phyloP scores from a whole-genome alignment of 2,329 filamentous ascomycete species.

The Penicillium sp. region DNA sequence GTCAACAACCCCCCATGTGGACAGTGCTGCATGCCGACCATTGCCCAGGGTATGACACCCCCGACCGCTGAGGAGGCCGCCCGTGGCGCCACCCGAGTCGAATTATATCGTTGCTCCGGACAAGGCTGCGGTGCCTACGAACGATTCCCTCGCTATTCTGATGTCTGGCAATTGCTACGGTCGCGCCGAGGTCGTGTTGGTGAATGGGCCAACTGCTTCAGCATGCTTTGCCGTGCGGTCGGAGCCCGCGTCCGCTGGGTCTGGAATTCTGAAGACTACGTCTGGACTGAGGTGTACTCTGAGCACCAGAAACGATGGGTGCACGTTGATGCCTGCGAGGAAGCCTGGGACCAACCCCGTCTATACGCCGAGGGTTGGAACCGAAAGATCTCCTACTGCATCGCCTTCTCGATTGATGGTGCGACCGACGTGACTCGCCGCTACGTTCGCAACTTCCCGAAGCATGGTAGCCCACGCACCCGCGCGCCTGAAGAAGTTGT shows the following conservation, averaged over 20 bases:
- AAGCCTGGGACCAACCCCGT: slow-evolving; percentile 89
- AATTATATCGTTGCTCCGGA: slow-evolving; percentile 84
- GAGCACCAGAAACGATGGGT: slow-evolving; percentile 91
- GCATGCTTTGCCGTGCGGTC: slow-evolving; percentile 92
- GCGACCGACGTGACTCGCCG: slow-evolving; percentile 66
- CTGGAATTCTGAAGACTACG: slow-evolving; percentile 96
- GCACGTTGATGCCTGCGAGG: slow-evolving; percentile 94
- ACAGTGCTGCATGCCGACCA: slow-evolving; percentile 76
- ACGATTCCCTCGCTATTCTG: slow-evolving; percentile 89
- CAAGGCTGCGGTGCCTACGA: slow-evolving; percentile 73
- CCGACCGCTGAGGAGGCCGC: slow-evolving; percentile 87
- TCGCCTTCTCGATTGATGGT: slow-evolving; percentile 91
- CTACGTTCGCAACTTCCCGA: slow-evolving; percentile 56
- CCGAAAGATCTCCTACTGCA: slow-evolving; percentile 94
- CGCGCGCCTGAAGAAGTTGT: slow-evolving; percentile 85
- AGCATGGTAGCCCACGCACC: slow-evolving; percentile 68
- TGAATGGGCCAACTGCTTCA: slow-evolving; percentile 98
- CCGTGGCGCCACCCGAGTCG: slow-evolving; percentile 80
- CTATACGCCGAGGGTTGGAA: slow-evolving; percentile 94
- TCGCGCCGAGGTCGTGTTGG: slow-evolving; percentile 82
- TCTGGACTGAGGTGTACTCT: slow-evolving; percentile 97
- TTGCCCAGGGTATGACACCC: slow-evolving; percentile 76
- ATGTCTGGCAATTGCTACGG: slow-evolving; percentile 89
- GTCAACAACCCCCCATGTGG: slow-evolving; percentile 92
- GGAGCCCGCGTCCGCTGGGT: slow-evolving; percentile 93